Base-by-base conservation (phyloP, 2,329 filamentous ascomycete genomes). In the Zymoseptoria ardabiliae region DNA sequence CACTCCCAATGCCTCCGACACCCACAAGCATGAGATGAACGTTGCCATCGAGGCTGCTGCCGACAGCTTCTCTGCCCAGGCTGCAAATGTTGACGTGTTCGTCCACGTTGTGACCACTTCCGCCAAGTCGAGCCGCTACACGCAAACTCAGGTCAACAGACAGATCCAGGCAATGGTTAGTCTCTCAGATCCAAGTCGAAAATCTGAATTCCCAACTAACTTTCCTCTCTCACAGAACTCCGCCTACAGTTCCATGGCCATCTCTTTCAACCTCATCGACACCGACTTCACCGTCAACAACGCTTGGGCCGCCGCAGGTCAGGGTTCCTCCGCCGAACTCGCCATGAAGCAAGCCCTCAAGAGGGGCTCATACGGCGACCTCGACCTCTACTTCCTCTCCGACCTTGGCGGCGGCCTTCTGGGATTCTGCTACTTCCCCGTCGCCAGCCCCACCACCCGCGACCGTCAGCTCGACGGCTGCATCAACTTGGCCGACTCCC, bases 321-420 rank as follows among this genome's bases (percentile, higher is more conserved):
- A 68, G 13, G 75, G 77, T 65, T 76, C 77, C 58, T 63, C 76
- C 28, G 58, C 54, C 10, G 60, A 65, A 41, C 51, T 54, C 17
- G 73, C 62, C 17, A 82, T 83, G 81, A 83, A 84, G 68, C 67
- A 69, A 35, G 69, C 76, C 1, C 76, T 84, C 3, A 79, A 80
- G 21, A 72, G 76, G 62, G 81, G 81, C 55, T 76, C 68, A 23
- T 84, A 84, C 68, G 65, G 67, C 28, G 76, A 77, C 0, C 73
- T 84, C 28, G 83, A 84, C 69, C 72, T 84, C 56, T 84, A 83
- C 71, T 84, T 82, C 71, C 78, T 82, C 65, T 80, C 78, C 19
- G 74, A 82, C 58, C 72, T 84, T 4, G 60, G 64, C 49, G 66
- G 61, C 35, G 64, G 61, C 4, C 61, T 64, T 10, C 60, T 68